phyloP scores from a whole-genome alignment of 495 filamentous ascomycete species.

The Penicillium atrosanguineum region DNA sequence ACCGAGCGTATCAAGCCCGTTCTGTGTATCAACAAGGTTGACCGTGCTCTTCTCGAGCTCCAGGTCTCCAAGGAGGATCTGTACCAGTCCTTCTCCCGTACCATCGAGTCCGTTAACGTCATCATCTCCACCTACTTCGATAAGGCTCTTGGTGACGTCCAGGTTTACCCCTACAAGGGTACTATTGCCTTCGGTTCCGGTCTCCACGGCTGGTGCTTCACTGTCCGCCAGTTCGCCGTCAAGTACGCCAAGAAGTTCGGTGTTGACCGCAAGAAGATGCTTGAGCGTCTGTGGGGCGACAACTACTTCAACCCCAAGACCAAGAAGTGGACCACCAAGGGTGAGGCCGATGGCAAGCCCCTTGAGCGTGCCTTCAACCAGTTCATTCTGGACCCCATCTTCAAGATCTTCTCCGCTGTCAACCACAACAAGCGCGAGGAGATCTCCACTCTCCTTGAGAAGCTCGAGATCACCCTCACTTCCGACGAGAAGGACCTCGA shows the following conservation, averaged over 20 bases:
- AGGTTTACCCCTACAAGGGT: constrained; percentile 94
- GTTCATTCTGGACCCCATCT: constrained; percentile 99
- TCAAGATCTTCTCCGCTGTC: constrained; percentile 91
- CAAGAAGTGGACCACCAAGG: constrained; percentile 98
- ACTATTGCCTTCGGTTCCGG: constrained; percentile 99
- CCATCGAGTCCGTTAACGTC: constrained; percentile 99
- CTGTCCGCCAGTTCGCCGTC: constrained; percentile 93
- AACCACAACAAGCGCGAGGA: constrained; percentile 99
- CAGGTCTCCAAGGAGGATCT: constrained; percentile 98
- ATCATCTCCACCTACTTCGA: constrained; percentile 99
- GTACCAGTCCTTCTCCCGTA: constrained; percentile 99
- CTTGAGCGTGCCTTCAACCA: constrained; percentile 98
- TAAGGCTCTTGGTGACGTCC: constrained; percentile 93
- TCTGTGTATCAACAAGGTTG: constrained; percentile 99
- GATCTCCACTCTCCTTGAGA: constrained; percentile 74
- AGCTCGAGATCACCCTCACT: constrained; percentile 88
- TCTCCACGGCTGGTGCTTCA: constrained; percentile 99
- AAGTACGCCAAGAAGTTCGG: constrained; percentile 99
- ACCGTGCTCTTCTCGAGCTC: constrained; percentile 97
- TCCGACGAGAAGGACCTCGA: constrained; percentile 87
- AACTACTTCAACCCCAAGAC: constrained; percentile 99
- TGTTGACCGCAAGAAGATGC: constrained; percentile 99
- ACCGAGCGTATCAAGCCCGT: constrained; percentile 99
- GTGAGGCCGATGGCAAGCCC: constrained; percentile 74
- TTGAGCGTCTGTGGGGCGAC: constrained; percentile 99